These are phyloP conservation scores for Daedaleopsis nitida DNA, from an alignment of 768 basidiomycete genomes.

Conservation along the genomic window DNA sequence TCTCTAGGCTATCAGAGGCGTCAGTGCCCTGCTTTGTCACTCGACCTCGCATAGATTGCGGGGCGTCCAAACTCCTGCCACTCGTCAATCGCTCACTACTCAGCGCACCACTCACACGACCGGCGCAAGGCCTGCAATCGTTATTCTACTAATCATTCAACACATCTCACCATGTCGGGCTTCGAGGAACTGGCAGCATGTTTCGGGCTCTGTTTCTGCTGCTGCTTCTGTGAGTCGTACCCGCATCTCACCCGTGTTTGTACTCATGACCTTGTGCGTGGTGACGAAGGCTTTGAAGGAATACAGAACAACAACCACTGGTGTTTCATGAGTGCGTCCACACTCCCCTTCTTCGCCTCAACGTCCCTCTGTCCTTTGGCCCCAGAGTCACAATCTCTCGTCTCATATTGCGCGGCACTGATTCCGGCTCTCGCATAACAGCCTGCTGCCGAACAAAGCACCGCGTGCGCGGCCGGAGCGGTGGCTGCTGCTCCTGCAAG, in stretches of 20 bases:
- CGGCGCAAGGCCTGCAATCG: neutral
- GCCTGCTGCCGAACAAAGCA: neutral
- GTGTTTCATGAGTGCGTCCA: constrained; percentile 2
- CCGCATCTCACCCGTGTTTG: neutral
- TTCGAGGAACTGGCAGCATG: neutral
- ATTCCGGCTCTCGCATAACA: neutral
- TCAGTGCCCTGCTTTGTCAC: neutral
- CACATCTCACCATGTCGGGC: neutral
- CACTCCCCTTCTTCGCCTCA: neutral
- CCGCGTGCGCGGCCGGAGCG: neutral
- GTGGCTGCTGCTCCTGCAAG: constrained; percentile 13
- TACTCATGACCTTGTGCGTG: neutral
- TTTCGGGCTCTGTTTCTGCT: neutral
- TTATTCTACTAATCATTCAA: neutral
- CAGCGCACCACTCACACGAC: neutral
- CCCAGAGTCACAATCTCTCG: no score
- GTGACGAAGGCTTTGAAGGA: neutral
- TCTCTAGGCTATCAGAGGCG: neutral
- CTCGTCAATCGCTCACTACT: neutral
- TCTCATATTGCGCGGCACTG: neutral
- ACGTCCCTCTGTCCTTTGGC: neutral
- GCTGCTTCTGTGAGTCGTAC: neutral
- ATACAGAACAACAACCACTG: neutral
- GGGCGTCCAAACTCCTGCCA: neutral
- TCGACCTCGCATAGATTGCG: constrained; percentile 2